Evolutionary conservation across 257 asterid species (phyloP), one percentile per base, ranked within the genome.

Genomic region (Scutellaria galericulata): DNA sequence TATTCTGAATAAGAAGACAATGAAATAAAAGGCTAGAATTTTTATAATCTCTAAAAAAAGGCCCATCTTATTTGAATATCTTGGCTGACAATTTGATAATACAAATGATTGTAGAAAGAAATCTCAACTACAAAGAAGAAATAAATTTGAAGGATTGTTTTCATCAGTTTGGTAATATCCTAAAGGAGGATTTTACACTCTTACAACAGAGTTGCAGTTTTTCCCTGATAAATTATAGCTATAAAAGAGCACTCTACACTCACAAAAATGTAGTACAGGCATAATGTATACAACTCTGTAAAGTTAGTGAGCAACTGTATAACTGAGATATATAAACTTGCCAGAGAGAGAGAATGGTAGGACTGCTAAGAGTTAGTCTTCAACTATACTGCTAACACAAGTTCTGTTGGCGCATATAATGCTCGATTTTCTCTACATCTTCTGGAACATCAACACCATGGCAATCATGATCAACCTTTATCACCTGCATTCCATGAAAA

Each of bases 401-500:
- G 81, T 86, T 90, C 63, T 83, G 74, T 71, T 83, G 83, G 4
- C 81, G 79, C 86, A 85, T 90, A 55, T 80, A 85, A 9, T 42
- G 48, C 80, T 90, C 95, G 62, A 88, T 80, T 81, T 82, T 90
- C 44, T 63, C 91, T 40, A 86, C 81, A 47, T 90, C 96, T 77
- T 84, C 95, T 0, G 88, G 86, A 72, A 82, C 79, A 66, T 90
- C 96, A 56, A 88, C 89, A 37, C 96, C 95, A 8, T 88, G 95
- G 47, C 86, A 79, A 9, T 88, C 96, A 41, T 88, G 86, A 54
- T 86, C 88, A 35, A 90, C 96, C 71, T 84, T 88, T 72, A 90
- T 90, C 81, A 86, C 96, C 91, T 86, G 75, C 54, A 68, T 31
- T 86, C 74, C 14, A 46, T 41, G 7, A 3, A 31, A 40, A 39